These are phyloP conservation scores for Flaveria robusta DNA, from an alignment of 129 eudicot species.

Conservation along the genomic window DNA sequence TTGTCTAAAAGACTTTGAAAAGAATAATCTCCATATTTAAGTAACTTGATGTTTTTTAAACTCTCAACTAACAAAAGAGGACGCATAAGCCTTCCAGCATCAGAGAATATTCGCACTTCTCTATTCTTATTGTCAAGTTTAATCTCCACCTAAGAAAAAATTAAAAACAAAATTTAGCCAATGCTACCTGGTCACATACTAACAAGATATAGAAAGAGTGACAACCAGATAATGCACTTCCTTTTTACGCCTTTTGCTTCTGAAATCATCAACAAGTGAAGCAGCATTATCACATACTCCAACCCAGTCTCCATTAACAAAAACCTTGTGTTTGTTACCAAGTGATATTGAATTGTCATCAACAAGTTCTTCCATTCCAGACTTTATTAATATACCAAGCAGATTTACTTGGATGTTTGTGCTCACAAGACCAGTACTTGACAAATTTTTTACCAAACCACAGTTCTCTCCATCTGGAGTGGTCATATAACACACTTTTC, in stretches of 20 bases:
- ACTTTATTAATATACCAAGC: constrained; percentile 40
- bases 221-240: constrained; percentile 69
- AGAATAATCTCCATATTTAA: constrained; percentile 55
- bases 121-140: constrained; percentile 62
- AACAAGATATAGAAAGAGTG: constrained; percentile 17
- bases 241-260: constrained; percentile 61
- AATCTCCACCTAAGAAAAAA: constrained; percentile 65
- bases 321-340: constrained; percentile 54
- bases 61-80: constrained; percentile 75
- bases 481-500: constrained; percentile 77
- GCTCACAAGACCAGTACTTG: constrained; percentile 84
- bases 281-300: constrained; percentile 68
- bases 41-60: constrained; percentile 47
- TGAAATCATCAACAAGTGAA: constrained; percentile 64
- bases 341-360: constrained; percentile 51
- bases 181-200: not conserved
- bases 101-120: constrained; percentile 85
- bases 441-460: constrained; percentile 84
- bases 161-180: not conserved
- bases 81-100: constrained; percentile 94
- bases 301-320: constrained; percentile 88
- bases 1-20: constrained; percentile 69
- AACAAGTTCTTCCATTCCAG: constrained; percentile 69
- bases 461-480: constrained; percentile 97
- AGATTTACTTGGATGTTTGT: constrained; percentile 41